These are phyloP conservation scores for Mycosphaerelloides madeirae DNA, from an alignment of 2,329 filamentous ascomycete species.

Conservation along the genomic window DNA sequence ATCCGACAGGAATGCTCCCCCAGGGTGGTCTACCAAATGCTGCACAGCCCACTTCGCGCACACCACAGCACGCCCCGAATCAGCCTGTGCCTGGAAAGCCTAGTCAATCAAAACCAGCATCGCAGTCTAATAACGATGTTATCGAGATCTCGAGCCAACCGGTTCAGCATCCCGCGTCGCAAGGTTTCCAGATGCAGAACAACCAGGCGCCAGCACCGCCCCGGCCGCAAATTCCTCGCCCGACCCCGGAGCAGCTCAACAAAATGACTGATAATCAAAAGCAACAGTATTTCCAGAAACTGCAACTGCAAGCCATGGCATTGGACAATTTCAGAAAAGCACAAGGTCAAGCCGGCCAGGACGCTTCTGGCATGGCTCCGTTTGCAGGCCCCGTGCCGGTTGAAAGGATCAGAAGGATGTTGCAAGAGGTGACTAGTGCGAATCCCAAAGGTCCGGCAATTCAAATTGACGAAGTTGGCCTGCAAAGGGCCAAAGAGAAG, in stretches of 20 bases:
- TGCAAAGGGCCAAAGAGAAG: slow-evolving; percentile 18
- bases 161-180: slow-evolving; percentile 22
- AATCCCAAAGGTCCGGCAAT: slow-evolving; percentile 27
- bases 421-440: slow-evolving; percentile 17
- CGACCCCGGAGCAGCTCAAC: slow-evolving; percentile 21
- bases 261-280: slow-evolving; percentile 22
- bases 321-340: slow-evolving; percentile 26
- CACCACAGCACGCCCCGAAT: slow-evolving; percentile 8
- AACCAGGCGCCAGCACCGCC: slow-evolving; percentile 13
- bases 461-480: slow-evolving; percentile 16
- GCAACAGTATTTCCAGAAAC: slow-evolving; percentile 14
- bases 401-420: slow-evolving; percentile 14
- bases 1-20: slow-evolving; percentile 1
- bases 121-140: slow-evolving; percentile 37
- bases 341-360: slow-evolving; percentile 16
- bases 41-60: slow-evolving; percentile 11
- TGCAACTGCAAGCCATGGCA: slow-evolving; percentile 10
- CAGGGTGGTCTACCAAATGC: slow-evolving; percentile 7
- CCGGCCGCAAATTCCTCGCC: not conserved
- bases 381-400: slow-evolving; percentile 1
- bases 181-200: slow-evolving; percentile 28
- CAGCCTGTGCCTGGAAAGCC: slow-evolving; percentile 23
- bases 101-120: slow-evolving; percentile 20
- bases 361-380: not conserved
- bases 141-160: slow-evolving; percentile 34